Evolutionary conservation across 306 rosid species (phyloP).

Genomic region (Quercus agrifolia): DNA sequence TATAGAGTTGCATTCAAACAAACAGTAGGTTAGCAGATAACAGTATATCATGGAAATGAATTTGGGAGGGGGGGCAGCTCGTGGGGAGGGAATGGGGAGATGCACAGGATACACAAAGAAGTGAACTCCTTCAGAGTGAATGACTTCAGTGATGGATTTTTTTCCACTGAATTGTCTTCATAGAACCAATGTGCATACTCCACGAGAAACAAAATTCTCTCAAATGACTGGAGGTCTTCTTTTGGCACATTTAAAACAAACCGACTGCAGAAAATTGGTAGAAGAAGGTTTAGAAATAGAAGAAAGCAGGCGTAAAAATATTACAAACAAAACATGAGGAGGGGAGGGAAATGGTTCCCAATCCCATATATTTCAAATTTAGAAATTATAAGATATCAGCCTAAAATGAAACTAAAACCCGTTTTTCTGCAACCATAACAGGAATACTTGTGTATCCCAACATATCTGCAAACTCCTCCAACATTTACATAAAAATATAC

Average conservation of each 20-base stretch:
- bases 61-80: no score
- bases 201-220: constrained; percentile 92
- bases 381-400: not conserved
- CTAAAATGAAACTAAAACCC: not conserved
- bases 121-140: constrained; percentile 93
- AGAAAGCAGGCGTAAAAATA: not conserved
- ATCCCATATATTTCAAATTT: not conserved
- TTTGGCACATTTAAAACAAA: constrained; percentile 93
- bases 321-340: not conserved
- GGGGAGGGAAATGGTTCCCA: not conserved
- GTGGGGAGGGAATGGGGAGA: not conserved
- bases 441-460: not conserved
- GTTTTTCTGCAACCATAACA: not conserved
- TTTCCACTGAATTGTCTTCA: constrained; percentile 97
- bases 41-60: not conserved
- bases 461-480: not conserved
- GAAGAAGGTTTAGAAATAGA: not conserved
- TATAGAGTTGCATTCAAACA: not conserved
- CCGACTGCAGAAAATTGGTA: constrained; percentile 57
- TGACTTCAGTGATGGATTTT: constrained; percentile 91
- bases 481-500: not conserved
- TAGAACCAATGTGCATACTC: constrained; percentile 99
- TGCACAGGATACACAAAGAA: constrained; percentile 74
- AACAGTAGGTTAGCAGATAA: not conserved
- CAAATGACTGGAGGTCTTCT: constrained; percentile 97